Evolutionary conservation across 768 basidiomycete species (phyloP).

Genomic region (Termitomyces sp.): DNA sequence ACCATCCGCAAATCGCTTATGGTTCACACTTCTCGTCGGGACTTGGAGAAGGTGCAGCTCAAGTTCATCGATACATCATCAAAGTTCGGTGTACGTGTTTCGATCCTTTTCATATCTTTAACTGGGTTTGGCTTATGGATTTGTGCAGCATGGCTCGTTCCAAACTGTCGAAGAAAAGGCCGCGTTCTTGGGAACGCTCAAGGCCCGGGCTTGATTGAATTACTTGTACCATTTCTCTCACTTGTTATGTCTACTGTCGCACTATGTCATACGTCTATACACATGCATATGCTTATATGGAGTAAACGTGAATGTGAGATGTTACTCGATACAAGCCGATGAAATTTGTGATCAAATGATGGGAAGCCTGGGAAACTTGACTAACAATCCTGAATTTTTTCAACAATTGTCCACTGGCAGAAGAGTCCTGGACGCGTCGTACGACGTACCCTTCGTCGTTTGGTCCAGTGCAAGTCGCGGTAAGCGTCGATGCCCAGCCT

Average conservation of each 20-base stretch:
- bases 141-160: constrained; percentile 83
- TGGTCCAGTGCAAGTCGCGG: constrained; percentile 38
- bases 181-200: constrained; percentile 90
- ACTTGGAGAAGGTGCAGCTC: constrained; percentile 96
- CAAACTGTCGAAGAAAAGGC: constrained; percentile 96
- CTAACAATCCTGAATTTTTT: constrained; percentile 5
- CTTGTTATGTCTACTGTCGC: constrained; percentile 26
- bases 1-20: constrained; percentile 96
- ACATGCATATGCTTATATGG: constrained; percentile 10
- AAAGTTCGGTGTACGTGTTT: constrained; percentile 81
- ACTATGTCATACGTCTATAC: constrained; percentile 30
- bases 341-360: constrained; percentile 8
- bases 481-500: constrained; percentile 19
- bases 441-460: constrained; percentile 24
- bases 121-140: background rate
- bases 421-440: constrained; percentile 22
- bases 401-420: background rate
- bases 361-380: constrained; percentile 10
- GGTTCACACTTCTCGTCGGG: constrained; percentile 91
- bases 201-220: constrained; percentile 61
- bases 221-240: constrained; percentile 28
- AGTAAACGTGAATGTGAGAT: background rate
- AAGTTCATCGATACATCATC: constrained; percentile 99
- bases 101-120: background rate
- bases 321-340: background rate